Evolutionary conservation across 305 asterid genomes (phyloP).

Genomic region (Fraxinus dipetala): DNA sequence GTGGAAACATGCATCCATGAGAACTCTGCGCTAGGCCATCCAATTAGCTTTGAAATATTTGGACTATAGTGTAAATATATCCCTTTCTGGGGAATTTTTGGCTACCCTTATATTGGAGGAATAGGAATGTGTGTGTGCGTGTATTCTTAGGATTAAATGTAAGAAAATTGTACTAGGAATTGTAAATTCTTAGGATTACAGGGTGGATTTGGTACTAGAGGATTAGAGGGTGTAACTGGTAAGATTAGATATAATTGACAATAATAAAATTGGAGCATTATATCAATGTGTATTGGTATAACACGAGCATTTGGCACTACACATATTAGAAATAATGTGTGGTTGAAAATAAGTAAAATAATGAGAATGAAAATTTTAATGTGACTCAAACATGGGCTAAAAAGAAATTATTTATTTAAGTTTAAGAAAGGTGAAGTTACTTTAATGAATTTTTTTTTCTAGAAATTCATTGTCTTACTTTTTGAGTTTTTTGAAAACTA

Average conservation of each 20-base stretch:
- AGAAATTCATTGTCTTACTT: no score
- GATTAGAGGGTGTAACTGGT: not conserved
- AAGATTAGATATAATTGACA: not conserved
- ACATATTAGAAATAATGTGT: not conserved
- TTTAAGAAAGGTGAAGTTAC: no score
- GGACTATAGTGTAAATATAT: not conserved
- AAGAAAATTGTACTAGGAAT: not conserved
- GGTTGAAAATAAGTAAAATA: no score
- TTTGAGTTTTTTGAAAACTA: not conserved
- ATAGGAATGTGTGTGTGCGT: not conserved
- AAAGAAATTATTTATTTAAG: not conserved
- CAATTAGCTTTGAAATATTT: not conserved
- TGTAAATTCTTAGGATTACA: not conserved
- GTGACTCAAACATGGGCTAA: no score
- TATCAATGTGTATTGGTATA: not conserved
- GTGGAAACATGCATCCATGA: conserved; percentile 27
- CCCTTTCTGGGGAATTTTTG: not conserved
- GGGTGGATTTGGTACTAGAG: no score
- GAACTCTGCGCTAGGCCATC: conserved; percentile 22
- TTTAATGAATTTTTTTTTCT: not conserved
- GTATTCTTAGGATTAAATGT: not conserved
- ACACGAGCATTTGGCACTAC: not conserved
- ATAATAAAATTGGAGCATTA: not conserved
- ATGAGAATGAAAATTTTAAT: no score
- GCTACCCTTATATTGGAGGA: not conserved